These are phyloP conservation scores for Phytophthora lateralis DNA, from an alignment of 352 stramenopile species.

Conservation along the genomic window DNA sequence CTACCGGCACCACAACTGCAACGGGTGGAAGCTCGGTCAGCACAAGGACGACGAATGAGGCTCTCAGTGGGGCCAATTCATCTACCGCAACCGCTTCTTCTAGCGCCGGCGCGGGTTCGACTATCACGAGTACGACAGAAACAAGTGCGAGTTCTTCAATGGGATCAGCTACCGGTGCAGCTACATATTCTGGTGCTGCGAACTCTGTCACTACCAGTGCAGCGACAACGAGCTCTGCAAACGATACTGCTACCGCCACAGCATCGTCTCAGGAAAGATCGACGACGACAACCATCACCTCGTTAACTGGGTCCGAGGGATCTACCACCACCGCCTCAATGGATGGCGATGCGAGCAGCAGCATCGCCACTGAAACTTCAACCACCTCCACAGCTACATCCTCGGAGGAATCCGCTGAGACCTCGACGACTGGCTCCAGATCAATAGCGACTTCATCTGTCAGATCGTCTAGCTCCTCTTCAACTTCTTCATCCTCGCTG, in stretches of 20 bases:
- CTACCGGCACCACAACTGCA: constrained; percentile 5
- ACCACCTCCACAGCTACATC: constrained; percentile 1
- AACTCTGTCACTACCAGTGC: constrained; percentile 6
- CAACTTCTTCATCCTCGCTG: constrained; percentile 17
- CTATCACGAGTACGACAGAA: constrained; percentile 2
- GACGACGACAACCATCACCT: constrained; percentile 6
- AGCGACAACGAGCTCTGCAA: constrained; percentile 9
- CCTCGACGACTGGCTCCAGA: constrained; percentile 5
- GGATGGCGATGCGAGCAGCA: constrained; percentile 1
- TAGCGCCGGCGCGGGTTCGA: constrained; percentile 8
- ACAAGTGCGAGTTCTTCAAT: constrained; percentile 9
- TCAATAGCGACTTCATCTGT: constrained; percentile 5
- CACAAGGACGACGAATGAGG: constrained; percentile 8
- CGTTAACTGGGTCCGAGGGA: constrained; percentile 9
- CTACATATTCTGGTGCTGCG: neutral
- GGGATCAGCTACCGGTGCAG: neutral
- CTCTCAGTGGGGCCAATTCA: neutral
- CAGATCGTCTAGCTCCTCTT: constrained; percentile 15
- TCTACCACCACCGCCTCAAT: neutral
- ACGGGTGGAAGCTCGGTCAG: constrained; percentile 13
- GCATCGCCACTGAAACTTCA: constrained; percentile 6
- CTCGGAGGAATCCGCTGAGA: constrained; percentile 12
- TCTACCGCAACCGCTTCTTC: constrained; percentile 6
- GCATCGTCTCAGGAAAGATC: constrained; percentile 5
- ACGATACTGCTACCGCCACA: constrained; percentile 2